These are phyloP conservation scores for Orbilia javanica DNA, from an alignment of 2,329 filamentous ascomycete species.

Conservation along the genomic window DNA sequence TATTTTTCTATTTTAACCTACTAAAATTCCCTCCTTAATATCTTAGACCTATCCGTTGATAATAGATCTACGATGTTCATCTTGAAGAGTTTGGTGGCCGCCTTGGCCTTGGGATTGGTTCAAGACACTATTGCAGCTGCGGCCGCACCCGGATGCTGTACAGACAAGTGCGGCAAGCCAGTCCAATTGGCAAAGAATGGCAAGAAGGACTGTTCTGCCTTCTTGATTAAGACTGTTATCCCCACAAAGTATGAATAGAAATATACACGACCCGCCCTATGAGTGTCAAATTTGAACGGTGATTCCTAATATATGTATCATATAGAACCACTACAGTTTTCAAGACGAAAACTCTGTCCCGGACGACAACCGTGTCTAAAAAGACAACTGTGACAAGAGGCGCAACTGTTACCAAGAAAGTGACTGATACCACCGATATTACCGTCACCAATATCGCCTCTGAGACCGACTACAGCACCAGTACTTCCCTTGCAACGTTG, in stretches of 20 bases:
- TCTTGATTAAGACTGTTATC: conserved; percentile 38
- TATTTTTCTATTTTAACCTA: not conserved
- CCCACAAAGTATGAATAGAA: conserved; percentile 25
- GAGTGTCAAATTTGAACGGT: too few species aligned
- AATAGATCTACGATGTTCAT: conserved; percentile 25
- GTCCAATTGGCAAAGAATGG: conserved; percentile 32
- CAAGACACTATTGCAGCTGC: conserved; percentile 26
- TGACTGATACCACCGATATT: conserved; percentile 28
- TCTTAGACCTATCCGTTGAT: not conserved
- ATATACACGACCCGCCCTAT: not conserved
- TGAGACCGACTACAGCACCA: conserved; percentile 38
- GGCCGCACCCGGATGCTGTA: conserved; percentile 15
- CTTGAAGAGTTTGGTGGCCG: conserved; percentile 45
- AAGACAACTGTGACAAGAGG: conserved; percentile 15
- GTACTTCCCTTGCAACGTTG: conserved; percentile 27
- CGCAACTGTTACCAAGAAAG: not conserved
- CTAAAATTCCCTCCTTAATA: not conserved
- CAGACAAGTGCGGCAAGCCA: conserved; percentile 45
- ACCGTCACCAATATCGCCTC: conserved; percentile 23
- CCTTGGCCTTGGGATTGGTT: conserved; percentile 36
- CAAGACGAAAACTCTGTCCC: conserved; percentile 7
- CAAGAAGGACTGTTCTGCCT: conserved; percentile 38
- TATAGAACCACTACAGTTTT: not conserved
- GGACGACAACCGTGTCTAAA: conserved; percentile 20
- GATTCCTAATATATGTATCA: not conserved